Base-by-base conservation (phyloP, 495 filamentous ascomycete genomes). In the Neurospora sp. region DNA sequence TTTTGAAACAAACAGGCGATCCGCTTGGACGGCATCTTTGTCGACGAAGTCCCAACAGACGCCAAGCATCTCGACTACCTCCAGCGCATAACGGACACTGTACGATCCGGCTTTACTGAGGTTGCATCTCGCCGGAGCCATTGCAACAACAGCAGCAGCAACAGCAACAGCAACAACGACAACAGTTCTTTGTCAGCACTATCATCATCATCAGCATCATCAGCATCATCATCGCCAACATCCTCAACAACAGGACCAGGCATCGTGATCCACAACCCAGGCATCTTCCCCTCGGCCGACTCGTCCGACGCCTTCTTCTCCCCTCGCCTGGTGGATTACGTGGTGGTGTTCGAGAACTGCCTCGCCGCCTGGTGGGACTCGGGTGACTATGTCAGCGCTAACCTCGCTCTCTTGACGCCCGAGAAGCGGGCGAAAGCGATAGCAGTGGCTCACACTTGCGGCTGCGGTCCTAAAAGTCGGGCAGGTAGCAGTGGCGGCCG, bases 331-430 rank as follows among this genome's bases (percentile, higher is more conserved):
- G 76, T 78, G 9, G 79, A 80, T 72, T 76, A 73, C 18, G 72
- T 82, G 12, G 77, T 78, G 5, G 73, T 76, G 6, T 82, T 79
- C 44, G 80, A 82, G 74, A 79, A 82, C 70, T 66, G 18, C 9
- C 75, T 66, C 44, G 54, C 16, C 10, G 69, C 72, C 37, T 80
- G 78, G 75, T 80, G 78, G 75, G 71, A 74, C 46, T 72, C 72
- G 5, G 41, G 37, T 39, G 54, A 66, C 54, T 76, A 77, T 54
- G 76, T 77, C 37, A 31, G 42, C 27, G 49, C 37, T 9, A 77
- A 77, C 37, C 31, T 77, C 11, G 70, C 39, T 27, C 46, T 27
- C 6, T 71, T 77, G n/a, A 39, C 77, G 0, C 49, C n/a, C 20
- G 71, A 72, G 35, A 54, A 79, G 14, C 71, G 62, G 39, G 46